phyloP scores from a whole-genome alignment of 768 basidiomycete species.

The Serpula lacrymans region DNA sequence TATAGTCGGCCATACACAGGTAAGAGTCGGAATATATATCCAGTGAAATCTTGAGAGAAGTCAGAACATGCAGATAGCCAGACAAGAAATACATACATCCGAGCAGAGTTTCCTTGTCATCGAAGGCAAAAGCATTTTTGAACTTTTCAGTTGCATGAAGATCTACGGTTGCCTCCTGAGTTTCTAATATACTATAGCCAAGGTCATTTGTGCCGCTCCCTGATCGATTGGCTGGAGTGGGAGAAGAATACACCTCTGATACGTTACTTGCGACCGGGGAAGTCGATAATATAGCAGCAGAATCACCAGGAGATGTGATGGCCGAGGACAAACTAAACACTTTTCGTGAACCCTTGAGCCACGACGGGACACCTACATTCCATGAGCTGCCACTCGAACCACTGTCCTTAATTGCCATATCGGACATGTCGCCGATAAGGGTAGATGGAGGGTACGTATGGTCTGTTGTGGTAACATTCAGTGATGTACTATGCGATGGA shows the following conservation, averaged over 20 bases:
- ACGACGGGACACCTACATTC: slow-evolving; percentile 69
- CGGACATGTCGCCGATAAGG: slow-evolving; percentile 46
- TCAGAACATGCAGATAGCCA: slow-evolving; percentile 1
- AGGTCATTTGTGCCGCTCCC: slow-evolving; percentile 50
- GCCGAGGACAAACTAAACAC: slow-evolving; percentile 32
- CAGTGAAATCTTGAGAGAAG: slow-evolving; percentile 73
- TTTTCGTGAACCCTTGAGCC: slow-evolving; percentile 54
- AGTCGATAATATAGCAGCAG: slow-evolving; percentile 13
- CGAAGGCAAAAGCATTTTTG: slow-evolving; percentile 76
- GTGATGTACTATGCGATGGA: slow-evolving; percentile 13
- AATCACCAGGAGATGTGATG: slow-evolving; percentile 20
- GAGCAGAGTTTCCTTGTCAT: slow-evolving; percentile 81
- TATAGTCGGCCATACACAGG: slow-evolving; percentile 87
- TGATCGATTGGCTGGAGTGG: slow-evolving; percentile 14
- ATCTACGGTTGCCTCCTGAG: slow-evolving; percentile 61
- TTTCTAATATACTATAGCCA: slow-evolving; percentile 81
- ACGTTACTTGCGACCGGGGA: slow-evolving; percentile 37
- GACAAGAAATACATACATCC: slow-evolving; percentile 63
- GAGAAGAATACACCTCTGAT: slow-evolving; percentile 58
- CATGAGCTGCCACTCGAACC: slow-evolving; percentile 48
- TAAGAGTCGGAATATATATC: slow-evolving; percentile 86
- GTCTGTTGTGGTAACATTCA: slow-evolving; percentile 28
- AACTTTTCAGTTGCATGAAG: slow-evolving; percentile 72
- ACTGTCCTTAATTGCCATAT: slow-evolving; percentile 37
- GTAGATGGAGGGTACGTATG: slow-evolving; percentile 84